Evolutionary conservation across 1,284 basidiomycete genomes (phyloP).

Genomic region (Puccinia polysora): DNA sequence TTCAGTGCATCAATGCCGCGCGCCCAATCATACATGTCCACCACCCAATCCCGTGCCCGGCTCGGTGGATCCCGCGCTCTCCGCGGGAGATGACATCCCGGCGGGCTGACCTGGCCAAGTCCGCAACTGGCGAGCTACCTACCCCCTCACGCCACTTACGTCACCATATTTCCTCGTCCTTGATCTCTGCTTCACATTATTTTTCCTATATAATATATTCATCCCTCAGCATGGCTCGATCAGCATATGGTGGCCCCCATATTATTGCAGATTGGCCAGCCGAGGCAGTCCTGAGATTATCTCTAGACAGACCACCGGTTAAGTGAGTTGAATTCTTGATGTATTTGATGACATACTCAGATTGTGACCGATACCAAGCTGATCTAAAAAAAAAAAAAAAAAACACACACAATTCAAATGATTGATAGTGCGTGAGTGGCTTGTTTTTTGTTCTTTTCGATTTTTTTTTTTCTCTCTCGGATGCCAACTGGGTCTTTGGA

Average conservation of each 20-base stretch:
- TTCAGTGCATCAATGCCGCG: no score
- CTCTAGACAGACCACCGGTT: constrained; percentile 29
- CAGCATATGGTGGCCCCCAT: constrained; percentile 19
- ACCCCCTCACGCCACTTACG: no score
- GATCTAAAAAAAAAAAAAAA: background rate
- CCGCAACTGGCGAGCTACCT: no score
- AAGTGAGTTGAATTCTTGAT: constrained; percentile 10
- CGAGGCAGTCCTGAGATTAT: constrained; percentile 15
- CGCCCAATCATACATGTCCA: no score
- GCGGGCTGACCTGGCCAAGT: no score
- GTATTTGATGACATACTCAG: no score
- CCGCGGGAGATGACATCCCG: no score
- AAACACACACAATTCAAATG: background rate
- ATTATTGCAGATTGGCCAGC: constrained; percentile 36
- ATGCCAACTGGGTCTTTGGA: background rate
- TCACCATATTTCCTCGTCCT: no score
- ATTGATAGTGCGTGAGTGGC: constrained; percentile 5
- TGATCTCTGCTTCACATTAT: no score
- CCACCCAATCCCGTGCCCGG: no score
- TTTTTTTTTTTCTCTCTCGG: background rate
- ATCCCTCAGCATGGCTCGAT: background rate
- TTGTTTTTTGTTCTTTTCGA: background rate
- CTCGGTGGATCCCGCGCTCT: no score
- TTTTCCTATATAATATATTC: no score
- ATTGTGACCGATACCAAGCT: background rate